Evolutionary conservation across 805 yeast species (phyloP).

Genomic region (Limtongia smithiae): DNA sequence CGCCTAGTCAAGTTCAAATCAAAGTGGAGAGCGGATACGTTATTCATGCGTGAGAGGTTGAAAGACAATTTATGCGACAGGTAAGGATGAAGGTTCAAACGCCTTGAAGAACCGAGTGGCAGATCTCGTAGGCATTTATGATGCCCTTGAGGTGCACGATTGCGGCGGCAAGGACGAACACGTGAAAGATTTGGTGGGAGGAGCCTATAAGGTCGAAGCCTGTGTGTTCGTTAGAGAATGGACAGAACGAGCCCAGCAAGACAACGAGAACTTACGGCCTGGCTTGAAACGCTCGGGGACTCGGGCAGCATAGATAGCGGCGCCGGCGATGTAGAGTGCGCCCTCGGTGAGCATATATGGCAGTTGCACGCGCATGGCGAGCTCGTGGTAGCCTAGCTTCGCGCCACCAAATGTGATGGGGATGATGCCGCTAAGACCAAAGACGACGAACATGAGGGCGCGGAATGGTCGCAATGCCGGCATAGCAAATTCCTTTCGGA

Average conservation of each 20-base stretch:
- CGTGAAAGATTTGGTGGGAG: conserved; percentile 75
- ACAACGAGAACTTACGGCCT: conserved; percentile 68
- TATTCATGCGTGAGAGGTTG: too few relatives aligned
- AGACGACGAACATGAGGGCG: conserved; percentile 71
- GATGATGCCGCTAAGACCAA: conserved; percentile 73
- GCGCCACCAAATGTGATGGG: conserved; percentile 59
- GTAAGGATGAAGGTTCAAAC: too few relatives aligned
- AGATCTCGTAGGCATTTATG: conserved; percentile 48
- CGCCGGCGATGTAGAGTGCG: conserved; percentile 71
- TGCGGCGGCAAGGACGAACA: conserved; percentile 42
- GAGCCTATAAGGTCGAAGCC: conserved; percentile 61
- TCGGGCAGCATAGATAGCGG: conserved; percentile 70
- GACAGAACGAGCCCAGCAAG: conserved; percentile 64
- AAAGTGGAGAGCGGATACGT: not conserved
- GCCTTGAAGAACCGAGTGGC: conserved; percentile 16
- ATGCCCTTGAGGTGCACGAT: conserved; percentile 67
- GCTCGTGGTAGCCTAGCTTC: conserved; percentile 41
- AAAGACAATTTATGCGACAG: too few relatives aligned
- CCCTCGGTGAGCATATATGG: conserved; percentile 69
- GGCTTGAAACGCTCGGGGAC: conserved; percentile 70
- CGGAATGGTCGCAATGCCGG: conserved; percentile 71
- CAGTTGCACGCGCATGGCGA: conserved; percentile 48
- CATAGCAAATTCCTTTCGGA: conserved; percentile 63
- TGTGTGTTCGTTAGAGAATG: conserved; percentile 35
- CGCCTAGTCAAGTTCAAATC: too few relatives aligned